Percentiles rank a stretch among this genome's conserved stretches.
Evolutionary conservation across 495 filamentous ascomycete species (phyloP).

Genomic region (Penicillium flavigenum): DNA sequence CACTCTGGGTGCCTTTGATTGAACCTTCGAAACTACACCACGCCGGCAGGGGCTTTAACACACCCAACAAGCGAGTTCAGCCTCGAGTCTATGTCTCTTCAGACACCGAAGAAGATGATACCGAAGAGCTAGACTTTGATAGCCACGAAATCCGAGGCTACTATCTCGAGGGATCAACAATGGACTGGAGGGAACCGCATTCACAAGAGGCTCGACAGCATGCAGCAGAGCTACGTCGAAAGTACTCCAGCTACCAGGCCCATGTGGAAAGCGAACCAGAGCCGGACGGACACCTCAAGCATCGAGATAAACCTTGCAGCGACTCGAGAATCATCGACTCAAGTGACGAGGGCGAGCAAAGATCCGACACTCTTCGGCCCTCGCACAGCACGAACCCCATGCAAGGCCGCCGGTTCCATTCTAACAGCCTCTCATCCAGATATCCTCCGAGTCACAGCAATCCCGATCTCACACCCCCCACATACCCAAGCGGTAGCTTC

Average conservation of each 20-base stretch:
- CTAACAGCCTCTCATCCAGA: slow-evolving; percentile 21
- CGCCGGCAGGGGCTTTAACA: neutral
- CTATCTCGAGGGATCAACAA: slow-evolving; percentile 38
- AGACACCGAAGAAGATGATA: slow-evolving; percentile 31
- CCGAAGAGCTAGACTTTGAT: slow-evolving; percentile 31
- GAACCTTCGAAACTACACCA: slow-evolving; percentile 13
- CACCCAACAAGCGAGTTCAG: neutral
- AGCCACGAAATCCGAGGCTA: slow-evolving; percentile 29
- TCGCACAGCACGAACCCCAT: slow-evolving; percentile 15
- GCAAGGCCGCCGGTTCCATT: slow-evolving; percentile 17
- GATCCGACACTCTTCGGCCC: slow-evolving; percentile 17
- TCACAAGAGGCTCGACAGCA: slow-evolving; percentile 33
- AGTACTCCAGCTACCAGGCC: slow-evolving; percentile 39
- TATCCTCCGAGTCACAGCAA: slow-evolving; percentile 8
- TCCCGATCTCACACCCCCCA: slow-evolving; percentile 6
- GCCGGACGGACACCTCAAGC: slow-evolving; percentile 16
- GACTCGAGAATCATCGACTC: slow-evolving; percentile 13
- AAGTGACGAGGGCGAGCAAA: slow-evolving; percentile 28
- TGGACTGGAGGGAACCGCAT: slow-evolving; percentile 36
- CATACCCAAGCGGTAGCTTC: slow-evolving; percentile 20
- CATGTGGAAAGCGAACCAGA: slow-evolving; percentile 44
- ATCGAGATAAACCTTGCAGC: slow-evolving; percentile 2
- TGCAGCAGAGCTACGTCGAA: slow-evolving; percentile 25
- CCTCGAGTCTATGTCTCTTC: slow-evolving; percentile 25
- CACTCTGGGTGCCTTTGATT: slow-evolving; percentile 32